Conservation (phyloP, 768 basidiomycete genomes). For the Amanita fuliginea region DNA sequence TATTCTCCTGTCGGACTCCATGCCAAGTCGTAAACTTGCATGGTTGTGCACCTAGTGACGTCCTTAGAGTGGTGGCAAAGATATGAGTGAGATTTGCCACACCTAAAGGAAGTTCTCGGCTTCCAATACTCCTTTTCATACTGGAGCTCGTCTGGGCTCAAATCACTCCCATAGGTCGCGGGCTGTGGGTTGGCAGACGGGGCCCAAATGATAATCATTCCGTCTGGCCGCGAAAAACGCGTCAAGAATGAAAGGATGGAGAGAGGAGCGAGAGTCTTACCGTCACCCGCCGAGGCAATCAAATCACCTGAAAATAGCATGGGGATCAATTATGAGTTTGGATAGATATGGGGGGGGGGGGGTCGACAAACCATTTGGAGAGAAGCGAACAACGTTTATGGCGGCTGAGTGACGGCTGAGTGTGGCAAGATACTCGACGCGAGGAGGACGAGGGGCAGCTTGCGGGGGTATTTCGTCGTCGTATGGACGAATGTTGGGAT, state of each 20-base stretch:
- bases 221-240: constrained; percentile 43
- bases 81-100: constrained; percentile 6
- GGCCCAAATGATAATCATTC: constrained; percentile 96
- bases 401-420: constrained; percentile 87
- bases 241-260: constrained; percentile 9
- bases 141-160: constrained; percentile 65
- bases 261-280: constrained; percentile 33
- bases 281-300: constrained; percentile 96
- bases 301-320: constrained; percentile 52
- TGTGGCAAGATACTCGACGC: constrained; percentile 93
- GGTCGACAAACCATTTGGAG: constrained; percentile 65
- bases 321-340: not conserved
- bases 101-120: constrained; percentile 78
- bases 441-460: constrained; percentile 39
- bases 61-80: not conserved
- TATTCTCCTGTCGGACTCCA: constrained; percentile 97
- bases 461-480: constrained; percentile 27
- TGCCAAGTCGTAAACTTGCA: constrained; percentile 96
- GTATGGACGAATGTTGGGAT: constrained; percentile 76
- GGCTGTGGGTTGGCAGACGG: constrained; percentile 64
- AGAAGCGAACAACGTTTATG: constrained; percentile 94
- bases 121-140: constrained; percentile 96
- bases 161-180: constrained; percentile 74
- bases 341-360: not conserved
- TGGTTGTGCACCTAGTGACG: constrained; percentile 67